Evolutionary conservation across 768 basidiomycete species (phyloP).

Genomic region (Naganishia vaughanmartiniae): DNA sequence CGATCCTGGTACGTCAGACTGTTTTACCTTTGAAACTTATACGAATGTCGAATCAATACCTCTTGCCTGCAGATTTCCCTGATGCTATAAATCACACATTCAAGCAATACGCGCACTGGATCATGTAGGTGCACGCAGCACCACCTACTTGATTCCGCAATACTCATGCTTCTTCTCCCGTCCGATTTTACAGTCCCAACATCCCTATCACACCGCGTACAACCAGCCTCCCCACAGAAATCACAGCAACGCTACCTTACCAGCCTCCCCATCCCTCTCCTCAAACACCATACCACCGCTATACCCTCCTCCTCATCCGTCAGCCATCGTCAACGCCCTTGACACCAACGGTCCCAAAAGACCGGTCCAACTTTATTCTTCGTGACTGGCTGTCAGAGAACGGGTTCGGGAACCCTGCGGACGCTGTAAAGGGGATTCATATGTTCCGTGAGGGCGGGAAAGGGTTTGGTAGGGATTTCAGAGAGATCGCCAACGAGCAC

Average conservation of each 20-base stretch:
- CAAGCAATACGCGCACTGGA: conserved; percentile 77
- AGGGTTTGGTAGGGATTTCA: conserved; percentile 28
- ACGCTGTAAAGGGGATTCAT: conserved; percentile 19
- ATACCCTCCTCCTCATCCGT: conserved; percentile 70
- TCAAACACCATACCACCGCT: conserved; percentile 88
- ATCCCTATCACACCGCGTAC: conserved; percentile 63
- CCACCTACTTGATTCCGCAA: not conserved
- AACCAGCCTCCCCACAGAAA: conserved; percentile 52
- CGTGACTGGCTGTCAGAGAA: conserved; percentile 31
- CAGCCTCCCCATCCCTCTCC: conserved; percentile 88
- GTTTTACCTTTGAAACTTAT: not conserved
- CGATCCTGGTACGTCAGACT: conserved; percentile 64
- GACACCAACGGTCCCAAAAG: conserved; percentile 22
- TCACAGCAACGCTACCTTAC: conserved; percentile 55
- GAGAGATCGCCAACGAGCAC: conserved; percentile 27
- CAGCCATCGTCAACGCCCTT: conserved; percentile 56
- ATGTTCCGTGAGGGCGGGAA: conserved; percentile 34
- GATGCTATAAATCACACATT: conserved; percentile 65
- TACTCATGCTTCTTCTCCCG: conserved; percentile 15
- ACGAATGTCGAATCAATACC: not conserved
- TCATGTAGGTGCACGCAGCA: conserved; percentile 63
- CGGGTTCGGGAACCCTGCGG: conserved; percentile 15
- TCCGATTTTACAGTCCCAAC: conserved; percentile 63
- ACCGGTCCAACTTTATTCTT: conserved; percentile 27
- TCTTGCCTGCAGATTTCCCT: conserved; percentile 67